phyloP scores from a whole-genome alignment of 192 early-diverging fungal species.

The Podila epicladia region DNA sequence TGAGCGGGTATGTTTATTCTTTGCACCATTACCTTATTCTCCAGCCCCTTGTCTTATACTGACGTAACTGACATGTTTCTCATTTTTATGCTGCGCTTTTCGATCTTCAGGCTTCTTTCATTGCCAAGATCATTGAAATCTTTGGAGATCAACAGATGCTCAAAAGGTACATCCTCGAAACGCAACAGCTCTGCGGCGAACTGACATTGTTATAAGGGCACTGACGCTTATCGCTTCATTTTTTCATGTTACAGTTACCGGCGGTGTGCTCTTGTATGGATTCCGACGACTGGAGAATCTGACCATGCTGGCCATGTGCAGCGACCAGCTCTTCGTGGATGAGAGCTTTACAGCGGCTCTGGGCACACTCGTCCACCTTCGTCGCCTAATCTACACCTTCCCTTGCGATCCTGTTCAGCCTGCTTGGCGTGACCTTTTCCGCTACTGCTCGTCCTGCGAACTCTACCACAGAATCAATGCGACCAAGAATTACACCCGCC shows the following conservation, averaged over 20 bases:
- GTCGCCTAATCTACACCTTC: constrained; percentile 11
- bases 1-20: constrained; percentile 12
- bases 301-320: constrained; percentile 16
- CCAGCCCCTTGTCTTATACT: not conserved
- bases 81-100: not conserved
- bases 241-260: constrained; percentile 2
- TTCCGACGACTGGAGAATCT: constrained; percentile 16
- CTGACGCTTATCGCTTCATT: not conserved
- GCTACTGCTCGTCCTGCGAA: constrained; percentile 36
- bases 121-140: constrained; percentile 11
- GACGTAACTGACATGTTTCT: not conserved
- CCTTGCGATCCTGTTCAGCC: constrained; percentile 31
- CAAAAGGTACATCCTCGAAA: constrained; percentile 7
- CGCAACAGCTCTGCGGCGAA: too few relatives aligned
- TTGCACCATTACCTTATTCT: not conserved
- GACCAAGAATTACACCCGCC: constrained; percentile 22
- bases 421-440: constrained; percentile 29
- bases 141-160: constrained; percentile 22
- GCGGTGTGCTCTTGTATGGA: constrained; percentile 2
- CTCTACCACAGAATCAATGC: constrained; percentile 21
- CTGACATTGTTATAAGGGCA: too few relatives aligned
- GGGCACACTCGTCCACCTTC: not conserved
- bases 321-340: constrained; percentile 21
- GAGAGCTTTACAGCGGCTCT: constrained; percentile 20
- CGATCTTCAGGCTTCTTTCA: constrained; percentile 3